Evolutionary conservation across 2,329 filamentous ascomycete genomes (phyloP), one percentile per base, ranked within the genome.

Genomic region (Sporothrix phasma): DNA sequence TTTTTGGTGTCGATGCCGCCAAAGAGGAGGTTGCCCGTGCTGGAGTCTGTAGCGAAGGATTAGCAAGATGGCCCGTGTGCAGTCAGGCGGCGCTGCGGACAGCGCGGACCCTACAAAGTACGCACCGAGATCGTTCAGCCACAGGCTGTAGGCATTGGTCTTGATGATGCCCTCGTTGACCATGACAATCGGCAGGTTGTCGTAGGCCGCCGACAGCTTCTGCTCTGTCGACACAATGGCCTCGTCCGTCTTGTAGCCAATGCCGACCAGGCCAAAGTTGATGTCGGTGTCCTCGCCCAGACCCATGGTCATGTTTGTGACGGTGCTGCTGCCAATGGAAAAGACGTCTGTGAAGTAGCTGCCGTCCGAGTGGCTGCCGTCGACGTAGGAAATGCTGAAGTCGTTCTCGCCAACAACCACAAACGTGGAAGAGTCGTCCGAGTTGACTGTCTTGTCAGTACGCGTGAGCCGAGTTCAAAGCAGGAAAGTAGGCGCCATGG

Each of bases 1-100:
- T 92, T 92, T 65, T 81, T 82, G 0, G 84, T 89, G 72, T 93
- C 89, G 65, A 92, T 84, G n/a, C 88, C 90, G 45, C 90, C 90
- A 69, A 93, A 94, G 1, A 93, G 78, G 66, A 93, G 87, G 69
- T 78, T 87, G 41, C 90, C 90, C 1, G 81, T 86, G 66, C 80
- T 85, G 0, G 88, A 75, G 65, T 78, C 78, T 73, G 8, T 0
- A 19, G 17, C n/a, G 19, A 8, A 68, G 61, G 70, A 70, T 51
- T 69, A 69, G 63, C 17, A n/a, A 19, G 22, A 61, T 17, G 8
- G 43, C 69, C 54, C 22, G 3, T 17, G 15, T 29, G 15, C 3
- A 15, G 11, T 34, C 10, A 6, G 17, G 15, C 10, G 2, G 6
- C 31, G 10, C 10, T 2, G 3, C 31, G 10, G 31, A 10, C 6